phyloP scores from a whole-genome alignment of 73 alveolate genomes.

The Durusdinium trenchii region DNA sequence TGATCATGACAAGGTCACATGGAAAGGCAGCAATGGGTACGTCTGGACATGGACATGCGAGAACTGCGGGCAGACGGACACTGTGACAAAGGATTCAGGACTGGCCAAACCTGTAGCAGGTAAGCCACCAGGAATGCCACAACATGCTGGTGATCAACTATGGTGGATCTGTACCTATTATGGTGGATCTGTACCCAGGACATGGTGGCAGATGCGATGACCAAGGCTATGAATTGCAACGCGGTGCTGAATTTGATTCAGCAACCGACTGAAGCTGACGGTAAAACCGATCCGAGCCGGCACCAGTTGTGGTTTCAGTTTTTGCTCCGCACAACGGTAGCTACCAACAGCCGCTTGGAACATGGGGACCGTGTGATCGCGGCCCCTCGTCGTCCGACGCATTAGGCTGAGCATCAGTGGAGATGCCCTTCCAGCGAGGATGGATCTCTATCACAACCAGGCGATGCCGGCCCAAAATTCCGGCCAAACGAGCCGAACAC shows the following conservation, averaged over 20 bases:
- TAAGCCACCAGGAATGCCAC: background rate
- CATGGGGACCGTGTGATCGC: too few species aligned
- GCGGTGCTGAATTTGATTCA: background rate
- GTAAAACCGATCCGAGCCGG: background rate
- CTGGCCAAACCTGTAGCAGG: background rate
- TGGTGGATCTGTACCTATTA: background rate
- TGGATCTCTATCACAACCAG: conserved; percentile 41
- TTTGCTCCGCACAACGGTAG: too few species aligned
- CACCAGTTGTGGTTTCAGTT: too few species aligned
- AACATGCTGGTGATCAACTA: background rate
- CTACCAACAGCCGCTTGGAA: too few species aligned
- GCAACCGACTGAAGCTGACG: background rate
- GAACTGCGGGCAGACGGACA: background rate
- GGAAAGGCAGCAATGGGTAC: conserved; percentile 13
- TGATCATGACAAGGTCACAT: background rate
- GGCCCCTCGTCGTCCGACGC: too few species aligned
- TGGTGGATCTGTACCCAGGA: background rate
- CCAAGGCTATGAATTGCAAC: conserved; percentile 13
- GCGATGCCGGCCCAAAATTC: too few species aligned
- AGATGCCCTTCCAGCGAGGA: conserved; percentile 33
- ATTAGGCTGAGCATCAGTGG: background rate
- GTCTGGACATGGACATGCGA: conserved; percentile 3
- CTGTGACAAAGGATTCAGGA: background rate
- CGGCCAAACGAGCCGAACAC: too few species aligned
- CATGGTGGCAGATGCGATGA: background rate